phyloP scores from a whole-genome alignment of 1,284 basidiomycete genomes.

The Papiliotrema nemorosa region DNA sequence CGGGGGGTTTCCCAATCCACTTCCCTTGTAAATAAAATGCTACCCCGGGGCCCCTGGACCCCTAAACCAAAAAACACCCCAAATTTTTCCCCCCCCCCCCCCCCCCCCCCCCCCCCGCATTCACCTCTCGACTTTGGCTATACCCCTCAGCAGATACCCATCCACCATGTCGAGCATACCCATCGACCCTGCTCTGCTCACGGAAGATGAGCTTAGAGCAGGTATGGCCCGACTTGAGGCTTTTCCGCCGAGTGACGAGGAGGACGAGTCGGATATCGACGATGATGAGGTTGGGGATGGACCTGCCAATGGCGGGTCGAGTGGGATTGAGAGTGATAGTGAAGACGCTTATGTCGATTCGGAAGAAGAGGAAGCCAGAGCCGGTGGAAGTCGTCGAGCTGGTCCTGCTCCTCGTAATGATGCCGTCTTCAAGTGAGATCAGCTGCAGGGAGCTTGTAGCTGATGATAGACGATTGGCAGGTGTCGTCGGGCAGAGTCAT shows the following conservation, averaged over 20 bases:
- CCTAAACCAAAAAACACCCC: too few species aligned
- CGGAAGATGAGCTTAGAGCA: slow-evolving; percentile 7
- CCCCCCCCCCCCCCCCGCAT: too few species aligned
- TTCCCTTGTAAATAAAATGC: too few species aligned
- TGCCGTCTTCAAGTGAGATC: slow-evolving; percentile 30
- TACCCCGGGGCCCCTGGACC: too few species aligned
- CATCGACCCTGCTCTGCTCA: slow-evolving; percentile 16
- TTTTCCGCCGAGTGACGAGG: neutral
- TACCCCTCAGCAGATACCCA: too few species aligned
- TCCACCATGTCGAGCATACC: slow-evolving; percentile 10
- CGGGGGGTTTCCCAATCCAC: too few species aligned
- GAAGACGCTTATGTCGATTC: slow-evolving; percentile 22
- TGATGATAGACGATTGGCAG: slow-evolving; percentile 30
- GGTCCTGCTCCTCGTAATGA: too few species aligned
- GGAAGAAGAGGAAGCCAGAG: slow-evolving; percentile 9
- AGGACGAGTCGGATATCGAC: neutral
- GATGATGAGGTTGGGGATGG: slow-evolving; percentile 3
- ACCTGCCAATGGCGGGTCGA: too few species aligned
- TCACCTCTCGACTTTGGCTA: too few species aligned
- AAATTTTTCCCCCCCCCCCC: too few species aligned
- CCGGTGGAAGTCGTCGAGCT: slow-evolving; percentile 1
- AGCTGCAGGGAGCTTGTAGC: neutral
- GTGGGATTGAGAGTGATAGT: slow-evolving; percentile 13
- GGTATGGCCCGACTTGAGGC: neutral
- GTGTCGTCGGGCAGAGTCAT: slow-evolving; percentile 17